Evolutionary conservation across 345 rosid species (phyloP).

Genomic region (Pistacia integerrima): DNA sequence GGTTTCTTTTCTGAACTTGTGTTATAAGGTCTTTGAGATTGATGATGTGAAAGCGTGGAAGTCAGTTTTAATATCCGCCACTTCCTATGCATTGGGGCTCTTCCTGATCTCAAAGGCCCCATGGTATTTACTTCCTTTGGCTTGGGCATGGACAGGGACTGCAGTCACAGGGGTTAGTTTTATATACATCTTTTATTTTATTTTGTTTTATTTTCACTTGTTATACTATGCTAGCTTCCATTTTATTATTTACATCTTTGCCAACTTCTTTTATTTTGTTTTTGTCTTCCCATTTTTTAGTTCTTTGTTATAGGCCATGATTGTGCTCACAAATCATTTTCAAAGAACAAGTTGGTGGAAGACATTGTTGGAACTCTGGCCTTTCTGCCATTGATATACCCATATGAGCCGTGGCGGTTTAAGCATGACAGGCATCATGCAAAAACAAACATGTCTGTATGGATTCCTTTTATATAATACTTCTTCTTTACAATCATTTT

Average conservation of each 20-base stretch:
- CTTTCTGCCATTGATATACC: slow-evolving; percentile 84
- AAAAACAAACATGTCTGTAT: slow-evolving; percentile 83
- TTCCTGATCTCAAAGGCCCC: slow-evolving; percentile 86
- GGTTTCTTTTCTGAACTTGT: slow-evolving; percentile 12
- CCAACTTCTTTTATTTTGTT: slow-evolving; percentile 23
- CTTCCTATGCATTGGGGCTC: slow-evolving; percentile 83
- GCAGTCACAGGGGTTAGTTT: slow-evolving; percentile 80
- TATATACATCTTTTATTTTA: not conserved
- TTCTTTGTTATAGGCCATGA: slow-evolving; percentile 99
- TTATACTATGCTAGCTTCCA: not conserved
- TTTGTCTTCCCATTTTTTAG: slow-evolving; percentile 37
- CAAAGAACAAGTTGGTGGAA: slow-evolving; percentile 85
- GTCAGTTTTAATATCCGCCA: slow-evolving; percentile 72
- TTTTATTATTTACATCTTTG: slow-evolving; percentile 12
- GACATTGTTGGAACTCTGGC: slow-evolving; percentile 95
- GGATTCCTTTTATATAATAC: slow-evolving; percentile 10
- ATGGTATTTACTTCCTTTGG: slow-evolving; percentile 91
- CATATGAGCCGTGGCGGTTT: slow-evolving; percentile 96
- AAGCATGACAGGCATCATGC: slow-evolving; percentile 97
- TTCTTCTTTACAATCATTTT: too few species aligned
- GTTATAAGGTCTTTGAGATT: slow-evolving; percentile 78
- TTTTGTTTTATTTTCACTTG: not conserved
- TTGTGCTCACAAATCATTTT: slow-evolving; percentile 95
- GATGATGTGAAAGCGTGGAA: slow-evolving; percentile 85
- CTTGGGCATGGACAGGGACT: slow-evolving; percentile 99